Evolutionary conservation across 2,329 filamentous ascomycete species (phyloP).

Genomic region (Penicillium rolfsii): DNA sequence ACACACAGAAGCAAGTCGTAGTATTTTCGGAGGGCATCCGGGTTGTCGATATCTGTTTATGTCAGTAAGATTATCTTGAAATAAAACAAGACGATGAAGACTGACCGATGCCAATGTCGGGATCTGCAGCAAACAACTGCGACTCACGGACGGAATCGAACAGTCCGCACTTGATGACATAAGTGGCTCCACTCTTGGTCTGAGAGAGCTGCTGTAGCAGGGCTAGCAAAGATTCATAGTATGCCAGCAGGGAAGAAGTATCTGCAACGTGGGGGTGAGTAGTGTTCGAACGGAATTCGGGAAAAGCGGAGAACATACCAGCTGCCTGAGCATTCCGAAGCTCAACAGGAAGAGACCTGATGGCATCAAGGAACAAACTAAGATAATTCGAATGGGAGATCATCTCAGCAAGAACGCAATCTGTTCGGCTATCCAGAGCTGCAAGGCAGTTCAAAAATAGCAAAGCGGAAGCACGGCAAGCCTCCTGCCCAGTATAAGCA

Average conservation of each 20-base stretch:
- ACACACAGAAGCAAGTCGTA: conserved; percentile 81
- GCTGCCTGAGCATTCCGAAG: conserved; percentile 61
- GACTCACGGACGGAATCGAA: conserved; percentile 81
- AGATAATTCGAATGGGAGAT: conserved; percentile 89
- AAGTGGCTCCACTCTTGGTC: conserved; percentile 78
- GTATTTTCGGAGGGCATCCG: conserved; percentile 74
- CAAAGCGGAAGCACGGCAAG: conserved; percentile 81
- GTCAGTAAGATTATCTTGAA: conserved; percentile 21
- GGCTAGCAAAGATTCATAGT: conserved; percentile 75
- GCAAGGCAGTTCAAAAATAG: conserved; percentile 81
- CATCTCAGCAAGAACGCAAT: conserved; percentile 74
- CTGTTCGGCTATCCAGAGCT: conserved; percentile 70
- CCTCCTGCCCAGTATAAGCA: conserved; percentile 79
- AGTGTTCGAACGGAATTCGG: not conserved
- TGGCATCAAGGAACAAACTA: conserved; percentile 83
- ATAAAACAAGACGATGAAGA: conserved; percentile 5
- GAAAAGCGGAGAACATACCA: conserved; percentile 53
- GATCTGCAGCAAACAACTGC: conserved; percentile 84
- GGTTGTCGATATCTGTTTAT: conserved; percentile 63
- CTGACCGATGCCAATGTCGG: conserved; percentile 79
- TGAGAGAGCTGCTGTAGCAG: conserved; percentile 84
- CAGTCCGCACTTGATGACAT: conserved; percentile 85
- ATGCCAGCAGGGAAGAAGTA: conserved; percentile 58
- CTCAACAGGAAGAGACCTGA: conserved; percentile 76
- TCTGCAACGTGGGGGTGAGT: conserved; percentile 44